These are phyloP conservation scores for Iberis pinnata DNA, from an alignment of 345 rosid species.

Conservation along the genomic window DNA sequence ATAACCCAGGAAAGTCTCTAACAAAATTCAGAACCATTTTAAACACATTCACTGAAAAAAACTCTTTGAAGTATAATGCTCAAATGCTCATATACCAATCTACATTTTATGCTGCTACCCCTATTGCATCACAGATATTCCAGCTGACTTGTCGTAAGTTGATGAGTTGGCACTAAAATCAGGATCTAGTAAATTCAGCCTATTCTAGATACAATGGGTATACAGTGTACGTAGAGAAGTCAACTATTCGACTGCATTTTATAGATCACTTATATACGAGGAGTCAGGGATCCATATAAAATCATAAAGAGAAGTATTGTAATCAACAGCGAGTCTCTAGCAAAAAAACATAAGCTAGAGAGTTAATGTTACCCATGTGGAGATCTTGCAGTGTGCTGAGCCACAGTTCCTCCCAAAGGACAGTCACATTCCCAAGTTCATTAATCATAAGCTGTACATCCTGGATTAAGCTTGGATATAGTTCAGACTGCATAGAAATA, in stretches of 20 bases:
- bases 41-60: constrained; percentile 1
- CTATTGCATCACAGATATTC: constrained; percentile 1
- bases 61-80: background rate
- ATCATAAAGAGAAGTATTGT: background rate
- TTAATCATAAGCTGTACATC: constrained; percentile 90
- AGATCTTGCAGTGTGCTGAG: constrained; percentile 94
- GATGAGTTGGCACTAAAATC: background rate
- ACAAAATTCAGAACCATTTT: background rate
- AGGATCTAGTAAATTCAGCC: constrained; percentile 9
- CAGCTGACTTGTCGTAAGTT: background rate
- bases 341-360: constrained; percentile 1
- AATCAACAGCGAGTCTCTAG: constrained; percentile 9
- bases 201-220: constrained; percentile 11
- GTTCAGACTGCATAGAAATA: constrained; percentile 55
- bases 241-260: constrained; percentile 7
- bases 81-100: no score
- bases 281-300: background rate
- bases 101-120: constrained; percentile 7
- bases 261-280: constrained; percentile 11
- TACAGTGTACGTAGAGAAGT: background rate
- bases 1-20: constrained; percentile 2
- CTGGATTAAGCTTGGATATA: constrained; percentile 78
- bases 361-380: constrained; percentile 59
- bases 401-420: constrained; percentile 98
- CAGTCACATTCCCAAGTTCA: constrained; percentile 83